Evolutionary conservation across 257 asterid species (phyloP), one percentile per base, ranked within the genome.

Genomic region (Asclepias syriaca): DNA sequence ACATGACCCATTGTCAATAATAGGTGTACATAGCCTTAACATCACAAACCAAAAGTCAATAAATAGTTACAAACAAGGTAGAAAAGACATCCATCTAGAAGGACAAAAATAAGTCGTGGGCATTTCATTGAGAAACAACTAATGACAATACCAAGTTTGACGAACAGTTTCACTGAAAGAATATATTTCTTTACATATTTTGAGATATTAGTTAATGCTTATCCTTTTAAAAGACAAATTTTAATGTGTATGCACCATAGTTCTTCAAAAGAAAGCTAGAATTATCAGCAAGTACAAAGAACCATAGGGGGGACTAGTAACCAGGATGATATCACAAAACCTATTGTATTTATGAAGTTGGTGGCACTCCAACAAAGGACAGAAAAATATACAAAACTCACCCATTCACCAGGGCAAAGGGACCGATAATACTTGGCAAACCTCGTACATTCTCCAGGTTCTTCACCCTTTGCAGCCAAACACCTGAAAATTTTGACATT

Each of bases 401-500:
- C 97, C 97, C 97, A 91, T 91, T 91, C 97, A 16, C 92, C 96
- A 5, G 97, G 97, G 87, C 96, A 91, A 68, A 91, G 97, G 58
- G 96, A 83, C 70, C 95, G 88, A 61, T 89, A 89, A 69, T 87
- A 91, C 72, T 86, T 79, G 63, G 96, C 88, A 12, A 91, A 91
- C 77, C 79, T 89, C 50, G 66, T 78, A 69, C 94, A 91, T 70
- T 77, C 93, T 78, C 75, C 81, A 78, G 89, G 76, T 39, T 87
- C 91, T 11, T 89, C 96, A 53, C 92, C 94, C 85, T 89, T 91
- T 63, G 88, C 90, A 65, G 93, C 79, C 76, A 82, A 81, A 68
- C 97, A 92, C 81, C 97, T 92, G 80, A 60, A 27, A 21, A 66
- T 49, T 64, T 13, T 10, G 51, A 72, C 8, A 68, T 19, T 46